Conservation (phyloP, 2,329 filamentous ascomycete species). For the Apiospora rasikravindrae region DNA sequence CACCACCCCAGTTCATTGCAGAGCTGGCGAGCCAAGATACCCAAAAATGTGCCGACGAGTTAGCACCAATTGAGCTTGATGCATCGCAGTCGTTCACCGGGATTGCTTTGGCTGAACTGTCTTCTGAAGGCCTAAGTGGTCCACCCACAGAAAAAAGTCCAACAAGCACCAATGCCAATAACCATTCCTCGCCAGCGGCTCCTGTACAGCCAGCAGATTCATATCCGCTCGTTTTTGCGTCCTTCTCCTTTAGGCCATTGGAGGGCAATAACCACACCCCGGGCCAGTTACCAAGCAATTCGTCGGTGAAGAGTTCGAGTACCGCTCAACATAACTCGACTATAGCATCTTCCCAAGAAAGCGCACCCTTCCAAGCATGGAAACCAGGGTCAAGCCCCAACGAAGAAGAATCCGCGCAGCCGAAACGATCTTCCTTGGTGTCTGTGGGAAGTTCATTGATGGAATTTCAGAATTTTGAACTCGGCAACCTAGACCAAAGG, state of each 20-base stretch:
- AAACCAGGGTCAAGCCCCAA: background rate
- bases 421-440: constrained; percentile 20
- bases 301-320: background rate
- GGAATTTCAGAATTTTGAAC: constrained; percentile 35
- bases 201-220: constrained; percentile 28
- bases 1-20: background rate
- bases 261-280: constrained; percentile 24
- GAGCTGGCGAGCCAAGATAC: constrained; percentile 38
- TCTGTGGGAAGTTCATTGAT: constrained; percentile 24
- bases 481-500: constrained; percentile 25
- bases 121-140: constrained; percentile 30
- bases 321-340: background rate
- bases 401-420: background rate
- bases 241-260: constrained; percentile 35
- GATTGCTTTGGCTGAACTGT: constrained; percentile 24
- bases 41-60: constrained; percentile 38
- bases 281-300: background rate
- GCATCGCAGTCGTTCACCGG: constrained; percentile 27
- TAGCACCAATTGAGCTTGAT: constrained; percentile 40
- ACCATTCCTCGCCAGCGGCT: background rate
- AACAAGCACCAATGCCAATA: constrained; percentile 24
- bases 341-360: background rate
- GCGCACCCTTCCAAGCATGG: background rate
- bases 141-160: constrained; percentile 30
- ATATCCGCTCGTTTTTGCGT: constrained; percentile 37